A percentile compares a stretch with the other conserved stretches of the same genome.
phyloP scores from a whole-genome alignment of 371 early-diverging fungal species.

The Umbelopsis sp. region DNA sequence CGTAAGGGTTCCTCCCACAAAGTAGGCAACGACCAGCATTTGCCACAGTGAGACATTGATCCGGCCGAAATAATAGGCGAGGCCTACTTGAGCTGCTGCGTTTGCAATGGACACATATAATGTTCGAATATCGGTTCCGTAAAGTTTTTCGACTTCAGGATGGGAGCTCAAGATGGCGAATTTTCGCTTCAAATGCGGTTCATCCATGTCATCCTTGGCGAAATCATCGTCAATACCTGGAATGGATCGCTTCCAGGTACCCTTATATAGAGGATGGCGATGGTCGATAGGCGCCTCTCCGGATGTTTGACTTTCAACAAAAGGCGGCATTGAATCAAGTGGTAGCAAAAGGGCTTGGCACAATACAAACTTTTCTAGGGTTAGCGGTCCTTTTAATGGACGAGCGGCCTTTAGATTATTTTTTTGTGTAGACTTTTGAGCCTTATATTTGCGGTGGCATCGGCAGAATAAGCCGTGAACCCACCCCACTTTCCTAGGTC shows the following conservation, averaged over 20 bases:
- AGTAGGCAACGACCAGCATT: constrained; percentile 69
- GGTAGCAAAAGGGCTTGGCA: constrained; percentile 16
- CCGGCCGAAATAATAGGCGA: constrained; percentile 81
- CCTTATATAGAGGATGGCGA: constrained; percentile 81
- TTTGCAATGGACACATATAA: constrained; percentile 69
- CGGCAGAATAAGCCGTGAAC: no score
- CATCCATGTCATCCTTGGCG: constrained; percentile 88
- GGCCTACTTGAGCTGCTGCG: constrained; percentile 72
- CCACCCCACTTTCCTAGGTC: no score
- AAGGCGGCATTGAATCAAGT: constrained; percentile 20
- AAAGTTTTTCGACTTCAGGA: constrained; percentile 88
- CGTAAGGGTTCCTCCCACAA: constrained; percentile 85
- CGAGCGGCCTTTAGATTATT: neutral
- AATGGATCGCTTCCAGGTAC: constrained; percentile 83
- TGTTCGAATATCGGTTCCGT: constrained; percentile 84
- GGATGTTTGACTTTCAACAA: constrained; percentile 15
- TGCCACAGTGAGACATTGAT: constrained; percentile 56
- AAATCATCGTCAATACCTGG: constrained; percentile 76
- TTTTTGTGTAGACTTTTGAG: neutral
- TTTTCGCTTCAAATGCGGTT: constrained; percentile 94
- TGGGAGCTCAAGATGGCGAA: constrained; percentile 82
- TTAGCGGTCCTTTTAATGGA: neutral
- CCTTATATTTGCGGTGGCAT: no score
- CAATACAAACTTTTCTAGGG: constrained; percentile 2
- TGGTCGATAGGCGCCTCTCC: constrained; percentile 59